Evolutionary conservation across 129 eudicot species (phyloP), one percentile per base, ranked within the genome.

Genomic region (Calendula officinalis): DNA sequence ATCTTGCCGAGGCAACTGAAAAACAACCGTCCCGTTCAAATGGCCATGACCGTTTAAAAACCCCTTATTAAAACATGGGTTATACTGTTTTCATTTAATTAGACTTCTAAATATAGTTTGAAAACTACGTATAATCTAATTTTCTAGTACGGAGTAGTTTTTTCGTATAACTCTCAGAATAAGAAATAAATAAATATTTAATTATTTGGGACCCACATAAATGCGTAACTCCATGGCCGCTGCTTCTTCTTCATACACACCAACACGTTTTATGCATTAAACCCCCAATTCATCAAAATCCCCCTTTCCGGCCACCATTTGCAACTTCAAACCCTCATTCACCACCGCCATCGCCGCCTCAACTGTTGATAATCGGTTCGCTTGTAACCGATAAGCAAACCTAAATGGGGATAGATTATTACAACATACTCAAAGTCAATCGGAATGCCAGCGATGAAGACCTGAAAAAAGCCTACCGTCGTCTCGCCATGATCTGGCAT

Each of bases 361-460:
- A 1, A 30, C 7, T 5, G 5, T 3, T 22, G n/a, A n/a, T n/a
- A n/a, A n/a, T n/a, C n/a, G n/a, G n/a, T 22, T 2, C 30, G 2
- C 30, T 22, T 22, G 30, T 22, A 22, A 22, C 57, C 40, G 8
- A 33, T 48, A 2, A n/a, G 7, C 22, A 17, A 10, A 14, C 0
- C 3, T 32, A 1, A 48, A 86, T 88, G 96, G 96, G 84, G 14
- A 78, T 85, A 3, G 96, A 88, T 78, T 88, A 89, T 34, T 89
- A 89, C 84, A 89, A 89, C 67, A 83, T 81, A 6, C 84, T 89
- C 12, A 86, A 89, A 67, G 95, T 89, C 5, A 89, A 89, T 30
- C 86, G 97, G 5, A 81, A 86, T 63, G 97, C 95, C 7, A 89
- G 81, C 77, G 95, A 66, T 1, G 95, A 86, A n/a, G 97, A 89